Percentiles rank a stretch among this genome's conserved stretches.
phyloP scores from a whole-genome alignment of 306 rosid genomes.

The Rubus parviflorus region DNA sequence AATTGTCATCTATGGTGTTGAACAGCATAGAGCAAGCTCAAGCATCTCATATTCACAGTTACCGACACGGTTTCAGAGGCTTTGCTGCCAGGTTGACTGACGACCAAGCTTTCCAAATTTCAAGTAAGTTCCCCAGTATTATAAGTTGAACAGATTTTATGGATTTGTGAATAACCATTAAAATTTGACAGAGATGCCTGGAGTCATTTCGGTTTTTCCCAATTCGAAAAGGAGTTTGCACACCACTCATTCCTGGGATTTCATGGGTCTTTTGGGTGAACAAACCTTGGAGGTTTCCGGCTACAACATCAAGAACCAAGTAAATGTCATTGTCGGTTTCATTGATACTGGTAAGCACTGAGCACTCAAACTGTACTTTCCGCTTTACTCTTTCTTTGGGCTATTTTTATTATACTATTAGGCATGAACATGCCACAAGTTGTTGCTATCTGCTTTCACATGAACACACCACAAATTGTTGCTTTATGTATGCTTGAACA shows the following conservation, averaged over 20 bases:
- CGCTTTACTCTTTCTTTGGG: not conserved
- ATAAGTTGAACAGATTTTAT: not conserved
- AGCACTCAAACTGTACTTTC: not conserved
- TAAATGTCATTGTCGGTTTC: slow-evolving; percentile 63
- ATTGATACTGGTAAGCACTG: slow-evolving; percentile 63
- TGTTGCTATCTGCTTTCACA: slow-evolving; percentile 7
- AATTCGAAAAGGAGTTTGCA: slow-evolving; percentile 63
- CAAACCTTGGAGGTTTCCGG: slow-evolving; percentile 56
- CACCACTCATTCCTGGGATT: slow-evolving; percentile 85
- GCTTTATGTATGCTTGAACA: slow-evolving; percentile 10
- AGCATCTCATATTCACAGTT: slow-evolving; percentile 66
- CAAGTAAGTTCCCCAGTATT: slow-evolving; percentile 40
- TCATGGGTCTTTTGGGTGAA: slow-evolving; percentile 64
- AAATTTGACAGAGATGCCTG: slow-evolving; percentile 59
- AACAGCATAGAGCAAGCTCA: slow-evolving; percentile 64
- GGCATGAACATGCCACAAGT: not conserved
- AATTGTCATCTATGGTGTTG: not conserved
- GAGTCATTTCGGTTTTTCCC: slow-evolving; percentile 77
- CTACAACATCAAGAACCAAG: slow-evolving; percentile 56
- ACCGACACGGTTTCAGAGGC: slow-evolving; percentile 73
- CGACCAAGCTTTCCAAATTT: slow-evolving; percentile 63
- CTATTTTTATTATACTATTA: not conserved
- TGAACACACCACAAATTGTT: slow-evolving; percentile 4
- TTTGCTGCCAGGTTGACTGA: slow-evolving; percentile 71
- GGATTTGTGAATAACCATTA: slow-evolving; percentile 20